phyloP scores from a whole-genome alignment of 2,329 filamentous ascomycete genomes.

The Pestalotiopsis sp. region DNA sequence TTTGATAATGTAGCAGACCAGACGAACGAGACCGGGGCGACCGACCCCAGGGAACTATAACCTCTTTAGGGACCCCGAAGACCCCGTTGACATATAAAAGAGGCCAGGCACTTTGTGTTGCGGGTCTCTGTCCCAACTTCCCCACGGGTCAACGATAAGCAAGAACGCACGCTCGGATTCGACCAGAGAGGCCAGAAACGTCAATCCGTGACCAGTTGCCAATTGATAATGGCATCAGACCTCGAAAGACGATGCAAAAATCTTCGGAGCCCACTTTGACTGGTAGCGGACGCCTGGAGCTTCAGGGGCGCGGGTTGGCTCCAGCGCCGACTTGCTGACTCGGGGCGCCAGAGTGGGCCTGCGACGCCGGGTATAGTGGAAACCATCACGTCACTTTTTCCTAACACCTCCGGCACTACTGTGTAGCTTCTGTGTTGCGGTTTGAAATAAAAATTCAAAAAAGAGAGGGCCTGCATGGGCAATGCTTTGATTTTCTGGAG shows the following conservation, averaged over 20 bases:
- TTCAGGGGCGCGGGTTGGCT: conserved; percentile 2
- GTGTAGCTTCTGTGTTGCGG: not conserved
- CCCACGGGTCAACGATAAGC: conserved; percentile 8
- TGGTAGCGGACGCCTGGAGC: not conserved
- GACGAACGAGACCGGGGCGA: not conserved
- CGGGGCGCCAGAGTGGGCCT: not conserved
- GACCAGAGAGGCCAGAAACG: not conserved
- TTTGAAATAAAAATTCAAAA: not conserved
- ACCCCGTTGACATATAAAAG: not conserved
- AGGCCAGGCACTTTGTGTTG: not conserved
- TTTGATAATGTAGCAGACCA: not conserved
- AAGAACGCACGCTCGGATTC: not conserved
- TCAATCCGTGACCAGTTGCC: conserved; percentile 4
- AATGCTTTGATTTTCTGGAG: not conserved
- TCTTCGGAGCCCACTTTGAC: not conserved
- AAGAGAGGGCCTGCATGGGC: not conserved
- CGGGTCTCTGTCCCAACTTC: not conserved
- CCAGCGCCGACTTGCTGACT: not conserved
- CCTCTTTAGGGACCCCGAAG: not conserved
- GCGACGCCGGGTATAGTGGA: conserved; percentile 6
- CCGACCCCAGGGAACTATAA: conserved; percentile 7
- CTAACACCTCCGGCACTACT: conserved; percentile 4
- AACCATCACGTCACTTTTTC: conserved; percentile 7
- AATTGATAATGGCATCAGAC: not conserved
- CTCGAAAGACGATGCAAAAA: not conserved